Percentiles rank a stretch among this genome's conserved stretches.
phyloP scores from a whole-genome alignment of 2,329 filamentous ascomycete species.

The Cladosporium sp. region DNA sequence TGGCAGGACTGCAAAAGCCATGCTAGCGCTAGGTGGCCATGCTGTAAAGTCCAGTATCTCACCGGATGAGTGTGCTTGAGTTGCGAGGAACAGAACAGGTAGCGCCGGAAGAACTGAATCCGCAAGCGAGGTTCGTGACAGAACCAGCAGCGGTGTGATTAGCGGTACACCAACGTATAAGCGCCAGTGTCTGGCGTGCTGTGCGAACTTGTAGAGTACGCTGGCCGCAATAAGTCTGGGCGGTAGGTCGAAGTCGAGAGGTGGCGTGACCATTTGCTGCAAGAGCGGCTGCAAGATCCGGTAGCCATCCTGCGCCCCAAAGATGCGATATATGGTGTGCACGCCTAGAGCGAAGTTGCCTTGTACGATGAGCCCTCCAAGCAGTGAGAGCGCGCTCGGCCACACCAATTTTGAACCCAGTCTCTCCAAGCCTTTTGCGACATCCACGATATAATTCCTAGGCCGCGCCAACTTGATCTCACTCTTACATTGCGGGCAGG shows the following conservation, averaged over 20 bases:
- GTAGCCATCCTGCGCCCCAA: slow-evolving; percentile 63
- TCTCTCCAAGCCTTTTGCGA: slow-evolving; percentile 62
- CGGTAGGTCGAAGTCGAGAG: slow-evolving; percentile 26
- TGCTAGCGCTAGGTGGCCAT: slow-evolving; percentile 67
- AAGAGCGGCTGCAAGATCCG: slow-evolving; percentile 53
- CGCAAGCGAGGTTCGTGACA: slow-evolving; percentile 65
- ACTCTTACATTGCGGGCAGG: slow-evolving; percentile 87
- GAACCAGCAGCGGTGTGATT: slow-evolving; percentile 67
- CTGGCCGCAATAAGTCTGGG: slow-evolving; percentile 36
- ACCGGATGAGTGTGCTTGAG: slow-evolving; percentile 49
- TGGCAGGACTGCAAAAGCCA: slow-evolving; percentile 67
- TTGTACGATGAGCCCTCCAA: slow-evolving; percentile 32
- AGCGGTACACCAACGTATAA: slow-evolving; percentile 64
- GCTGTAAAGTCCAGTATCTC: slow-evolving; percentile 55
- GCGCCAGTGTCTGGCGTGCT: slow-evolving; percentile 48
- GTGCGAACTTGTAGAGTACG: slow-evolving; percentile 29
- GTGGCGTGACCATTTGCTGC: slow-evolving; percentile 27
- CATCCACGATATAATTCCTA: slow-evolving; percentile 69
- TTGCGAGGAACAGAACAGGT: slow-evolving; percentile 63
- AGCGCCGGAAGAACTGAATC: slow-evolving; percentile 66
- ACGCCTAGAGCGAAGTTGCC: slow-evolving; percentile 53
- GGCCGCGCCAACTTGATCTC: slow-evolving; percentile 76
- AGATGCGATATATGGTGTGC: slow-evolving; percentile 65
- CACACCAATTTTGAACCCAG: slow-evolving; percentile 62
- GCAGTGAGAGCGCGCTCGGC: slow-evolving; percentile 62